phyloP scores from a whole-genome alignment of 2,329 filamentous ascomycete genomes.

The Cephalotrichum gorgonifer region DNA sequence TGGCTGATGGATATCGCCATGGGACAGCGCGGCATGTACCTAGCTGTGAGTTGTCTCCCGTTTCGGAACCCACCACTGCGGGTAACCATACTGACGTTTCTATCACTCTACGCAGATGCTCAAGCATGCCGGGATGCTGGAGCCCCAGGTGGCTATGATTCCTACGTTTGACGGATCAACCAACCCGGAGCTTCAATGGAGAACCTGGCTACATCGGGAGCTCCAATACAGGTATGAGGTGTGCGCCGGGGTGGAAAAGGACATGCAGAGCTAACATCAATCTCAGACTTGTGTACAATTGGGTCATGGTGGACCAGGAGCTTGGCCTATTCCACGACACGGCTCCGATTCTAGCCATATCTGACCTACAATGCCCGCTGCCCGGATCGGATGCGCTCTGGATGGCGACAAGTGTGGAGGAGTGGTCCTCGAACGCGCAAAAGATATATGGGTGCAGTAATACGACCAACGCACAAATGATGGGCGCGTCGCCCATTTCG shows the following conservation, averaged over 20 bases:
- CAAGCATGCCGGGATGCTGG: slow-evolving; percentile 57
- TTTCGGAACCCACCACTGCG: background rate
- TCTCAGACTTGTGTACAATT: slow-evolving; percentile 58
- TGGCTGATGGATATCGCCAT: slow-evolving; percentile 71
- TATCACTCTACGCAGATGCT: slow-evolving; percentile 43
- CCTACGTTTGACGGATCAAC: slow-evolving; percentile 30
- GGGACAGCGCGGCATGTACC: slow-evolving; percentile 64
- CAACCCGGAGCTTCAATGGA: slow-evolving; percentile 44
- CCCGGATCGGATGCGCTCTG: slow-evolving; percentile 52
- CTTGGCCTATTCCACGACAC: slow-evolving; percentile 56
- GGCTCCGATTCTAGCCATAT: slow-evolving; percentile 51
- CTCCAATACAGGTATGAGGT: slow-evolving; percentile 45
- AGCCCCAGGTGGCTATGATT: slow-evolving; percentile 34
- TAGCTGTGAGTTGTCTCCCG: slow-evolving; percentile 36
- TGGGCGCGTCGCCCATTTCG: slow-evolving; percentile 29
- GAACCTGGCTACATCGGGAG: slow-evolving; percentile 55
- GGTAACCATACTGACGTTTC: background rate
- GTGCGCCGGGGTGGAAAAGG: background rate
- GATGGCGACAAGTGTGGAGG: slow-evolving; percentile 44
- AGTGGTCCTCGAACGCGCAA: slow-evolving; percentile 51
- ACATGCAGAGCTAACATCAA: background rate
- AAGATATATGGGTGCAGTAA: slow-evolving; percentile 42
- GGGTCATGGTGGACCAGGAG: slow-evolving; percentile 67
- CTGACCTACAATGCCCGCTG: slow-evolving; percentile 54
- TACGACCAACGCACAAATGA: slow-evolving; percentile 38